Evolutionary conservation across 257 asterid species (phyloP).

Genomic region (Nyctanthes arbortristis): DNA sequence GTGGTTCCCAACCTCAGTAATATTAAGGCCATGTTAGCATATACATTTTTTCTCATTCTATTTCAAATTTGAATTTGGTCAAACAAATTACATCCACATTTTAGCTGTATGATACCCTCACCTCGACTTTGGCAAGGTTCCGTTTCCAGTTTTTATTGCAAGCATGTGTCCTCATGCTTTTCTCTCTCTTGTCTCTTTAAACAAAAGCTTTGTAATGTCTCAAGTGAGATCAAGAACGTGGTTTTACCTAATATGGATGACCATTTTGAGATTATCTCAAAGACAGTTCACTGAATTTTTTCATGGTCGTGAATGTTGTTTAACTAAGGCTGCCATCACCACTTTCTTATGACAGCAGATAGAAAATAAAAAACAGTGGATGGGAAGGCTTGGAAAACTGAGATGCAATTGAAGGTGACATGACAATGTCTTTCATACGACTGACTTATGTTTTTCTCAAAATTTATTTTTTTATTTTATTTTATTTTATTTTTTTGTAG

Average conservation of each 20-base stretch:
- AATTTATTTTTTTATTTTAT: neutral
- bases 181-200: neutral
- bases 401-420: slow-evolving; percentile 1
- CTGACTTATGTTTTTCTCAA: too few relatives aligned
- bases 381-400: slow-evolving; percentile 1
- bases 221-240: neutral
- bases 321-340: slow-evolving; percentile 10
- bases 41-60: too few relatives aligned
- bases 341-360: neutral
- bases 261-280: neutral
- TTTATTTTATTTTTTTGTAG: too few relatives aligned
- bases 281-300: neutral
- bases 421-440: slow-evolving; percentile 5
- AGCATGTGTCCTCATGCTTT: neutral
- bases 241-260: neutral
- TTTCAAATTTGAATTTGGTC: too few relatives aligned
- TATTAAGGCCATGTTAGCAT: too few relatives aligned
- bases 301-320: slow-evolving; percentile 6
- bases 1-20: neutral
- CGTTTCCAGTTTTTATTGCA: too few relatives aligned
- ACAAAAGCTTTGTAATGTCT: neutral
- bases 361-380: neutral
- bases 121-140: too few relatives aligned
- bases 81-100: too few relatives aligned
- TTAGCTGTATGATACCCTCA: too few relatives aligned